Conservation (phyloP, 164 flowering plant species). For the Chimonanthus praecox region DNA sequence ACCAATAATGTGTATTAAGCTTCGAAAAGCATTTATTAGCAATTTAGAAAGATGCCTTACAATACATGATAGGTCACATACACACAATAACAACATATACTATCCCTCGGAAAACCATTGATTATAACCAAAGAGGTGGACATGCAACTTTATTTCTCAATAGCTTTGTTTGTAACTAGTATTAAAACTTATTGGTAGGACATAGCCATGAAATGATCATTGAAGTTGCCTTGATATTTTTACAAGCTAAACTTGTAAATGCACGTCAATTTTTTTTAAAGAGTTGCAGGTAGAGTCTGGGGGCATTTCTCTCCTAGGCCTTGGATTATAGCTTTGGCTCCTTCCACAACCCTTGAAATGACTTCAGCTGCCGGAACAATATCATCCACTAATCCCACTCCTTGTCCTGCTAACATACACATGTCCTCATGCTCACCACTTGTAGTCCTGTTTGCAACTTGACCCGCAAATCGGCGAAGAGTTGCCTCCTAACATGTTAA, state of each 20-base stretch:
- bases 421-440: slow-evolving; percentile 12
- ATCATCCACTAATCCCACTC: slow-evolving; percentile 25
- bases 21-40: no score
- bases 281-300: slow-evolving; percentile 1
- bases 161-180: no score
- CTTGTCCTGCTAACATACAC: slow-evolving; percentile 27
- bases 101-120: no score
- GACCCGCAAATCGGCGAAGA: slow-evolving; percentile 20
- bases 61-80: no score
- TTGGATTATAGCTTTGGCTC: slow-evolving; percentile 20
- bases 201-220: no score
- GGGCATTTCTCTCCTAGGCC: slow-evolving; percentile 11
- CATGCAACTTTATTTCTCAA: no score
- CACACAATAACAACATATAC: no score
- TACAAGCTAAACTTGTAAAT: slow-evolving; percentile 16
- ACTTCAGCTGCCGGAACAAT: slow-evolving; percentile 23
- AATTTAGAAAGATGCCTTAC: no score
- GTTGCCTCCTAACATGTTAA: slow-evolving; percentile 3
- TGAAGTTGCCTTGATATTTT: neutral
- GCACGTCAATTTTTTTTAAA: slow-evolving; percentile 9
- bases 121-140: no score
- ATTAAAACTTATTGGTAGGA: no score
- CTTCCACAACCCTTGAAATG: slow-evolving; percentile 22
- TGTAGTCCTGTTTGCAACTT: slow-evolving; percentile 17
- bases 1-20: no score